A percentile compares a stretch with the other conserved stretches of the same genome.
Evolutionary conservation across 2,329 filamentous ascomycete species (phyloP).

Genomic region (Penicillium sp.): DNA sequence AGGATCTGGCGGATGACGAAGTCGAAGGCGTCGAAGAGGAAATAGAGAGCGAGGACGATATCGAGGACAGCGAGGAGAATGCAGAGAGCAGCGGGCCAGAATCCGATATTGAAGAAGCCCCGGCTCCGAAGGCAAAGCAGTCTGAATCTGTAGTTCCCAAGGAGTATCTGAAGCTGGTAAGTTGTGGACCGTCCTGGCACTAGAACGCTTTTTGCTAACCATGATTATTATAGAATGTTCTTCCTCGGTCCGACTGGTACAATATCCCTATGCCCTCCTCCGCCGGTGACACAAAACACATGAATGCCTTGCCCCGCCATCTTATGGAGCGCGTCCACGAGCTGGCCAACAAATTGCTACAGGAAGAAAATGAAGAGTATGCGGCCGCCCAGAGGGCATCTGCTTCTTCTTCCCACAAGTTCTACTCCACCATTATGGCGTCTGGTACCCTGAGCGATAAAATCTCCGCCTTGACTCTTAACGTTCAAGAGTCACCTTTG

Average conservation of each 20-base stretch:
- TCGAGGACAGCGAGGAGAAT: conserved; percentile 32
- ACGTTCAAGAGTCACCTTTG: conserved; percentile 91
- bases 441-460: conserved; percentile 96
- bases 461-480: conserved; percentile 88
- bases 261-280: conserved; percentile 56
- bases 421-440: conserved; percentile 94
- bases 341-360: conserved; percentile 71
- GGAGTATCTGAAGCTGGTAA: conserved; percentile 37
- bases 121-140: conserved; percentile 19
- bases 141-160: conserved; percentile 32
- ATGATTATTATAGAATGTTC: conserved; percentile 49
- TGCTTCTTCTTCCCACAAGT: conserved; percentile 85
- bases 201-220: conserved; percentile 24
- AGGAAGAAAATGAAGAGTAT: conserved; percentile 75
- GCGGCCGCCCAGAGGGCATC: conserved; percentile 67
- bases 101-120: conserved; percentile 31
- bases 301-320: conserved; percentile 49
- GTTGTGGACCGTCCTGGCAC: conserved; percentile 10
- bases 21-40: conserved; percentile 27
- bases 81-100: conserved; percentile 22
- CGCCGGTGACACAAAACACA: conserved; percentile 46
- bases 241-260: conserved; percentile 68
- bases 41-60: conserved; percentile 37
- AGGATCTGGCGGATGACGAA: conserved; percentile 33
- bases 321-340: conserved; percentile 57